Evolutionary conservation across 164 flowering plant species (phyloP).

Genomic region (Aristolochia californica): DNA sequence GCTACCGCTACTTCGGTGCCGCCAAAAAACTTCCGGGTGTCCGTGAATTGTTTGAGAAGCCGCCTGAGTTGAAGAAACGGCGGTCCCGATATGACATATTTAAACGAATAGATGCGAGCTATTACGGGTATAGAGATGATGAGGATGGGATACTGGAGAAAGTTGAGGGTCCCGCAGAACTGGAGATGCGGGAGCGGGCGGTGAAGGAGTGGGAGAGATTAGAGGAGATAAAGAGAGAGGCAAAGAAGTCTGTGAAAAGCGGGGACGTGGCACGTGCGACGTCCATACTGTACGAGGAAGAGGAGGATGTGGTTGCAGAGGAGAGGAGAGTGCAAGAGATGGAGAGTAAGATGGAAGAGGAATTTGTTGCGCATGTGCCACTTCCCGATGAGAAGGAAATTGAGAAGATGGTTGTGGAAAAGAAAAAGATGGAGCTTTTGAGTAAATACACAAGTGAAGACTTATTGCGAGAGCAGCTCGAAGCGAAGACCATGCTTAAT

Average conservation of each 20-base stretch:
- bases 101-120: conserved; percentile 85
- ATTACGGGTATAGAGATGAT: conserved; percentile 86
- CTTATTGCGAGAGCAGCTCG: conserved; percentile 65
- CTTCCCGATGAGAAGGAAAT: conserved; percentile 92
- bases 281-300: conserved; percentile 58
- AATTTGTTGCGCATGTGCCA: conserved; percentile 85
- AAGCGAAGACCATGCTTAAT: conserved; percentile 84
- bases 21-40: conserved; percentile 94
- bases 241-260: conserved; percentile 65
- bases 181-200: conserved; percentile 47
- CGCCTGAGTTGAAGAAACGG: conserved; percentile 74
- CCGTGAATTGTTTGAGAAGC: conserved; percentile 80
- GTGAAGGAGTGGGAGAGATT: conserved; percentile 62
- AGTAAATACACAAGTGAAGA: conserved; percentile 62
- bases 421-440: conserved; percentile 86
- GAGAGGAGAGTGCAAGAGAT: conserved; percentile 42
- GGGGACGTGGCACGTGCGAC: conserved; percentile 48
- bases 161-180: conserved; percentile 69
- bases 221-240: conserved; percentile 70
- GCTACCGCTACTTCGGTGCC: conserved; percentile 87
- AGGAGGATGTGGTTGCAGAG: conserved; percentile 83
- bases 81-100: conserved; percentile 82
- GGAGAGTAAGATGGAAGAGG: conserved; percentile 33
- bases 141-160: conserved; percentile 78
- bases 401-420: conserved; percentile 86